Percentiles rank a stretch among this genome's conserved stretches.
Evolutionary conservation across 2,329 filamentous ascomycete genomes (phyloP).

Genomic region (Fusarium hainanense): DNA sequence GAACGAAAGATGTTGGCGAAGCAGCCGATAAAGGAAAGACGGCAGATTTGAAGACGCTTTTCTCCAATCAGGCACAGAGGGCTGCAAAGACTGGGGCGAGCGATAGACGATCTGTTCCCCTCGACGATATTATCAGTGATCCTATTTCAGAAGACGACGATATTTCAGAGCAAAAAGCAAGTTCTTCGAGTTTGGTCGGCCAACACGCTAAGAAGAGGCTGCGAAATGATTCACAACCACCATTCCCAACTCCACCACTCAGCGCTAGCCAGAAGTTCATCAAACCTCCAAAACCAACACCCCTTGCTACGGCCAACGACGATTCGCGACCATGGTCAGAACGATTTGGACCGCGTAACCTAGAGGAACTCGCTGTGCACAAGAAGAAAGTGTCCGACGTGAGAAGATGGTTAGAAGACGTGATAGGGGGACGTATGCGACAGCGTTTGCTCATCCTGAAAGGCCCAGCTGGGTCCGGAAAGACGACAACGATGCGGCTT

Average conservation of each 20-base stretch:
- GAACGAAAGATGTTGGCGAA: slow-evolving; percentile 54
- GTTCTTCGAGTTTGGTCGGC: slow-evolving; percentile 65
- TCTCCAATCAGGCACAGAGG: slow-evolving; percentile 69
- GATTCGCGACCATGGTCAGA: slow-evolving; percentile 88
- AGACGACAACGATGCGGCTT: slow-evolving; percentile 86
- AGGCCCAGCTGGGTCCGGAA: slow-evolving; percentile 90
- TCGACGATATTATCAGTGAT: slow-evolving; percentile 65
- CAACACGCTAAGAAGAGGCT: slow-evolving; percentile 66
- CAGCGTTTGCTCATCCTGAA: slow-evolving; percentile 87
- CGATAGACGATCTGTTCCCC: slow-evolving; percentile 45
- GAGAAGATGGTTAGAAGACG: slow-evolving; percentile 81
- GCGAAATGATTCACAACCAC: slow-evolving; percentile 50
- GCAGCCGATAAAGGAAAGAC: slow-evolving; percentile 63
- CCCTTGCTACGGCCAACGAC: slow-evolving; percentile 52
- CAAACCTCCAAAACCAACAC: slow-evolving; percentile 53
- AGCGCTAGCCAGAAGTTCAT: slow-evolving; percentile 64
- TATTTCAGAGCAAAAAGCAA: slow-evolving; percentile 62
- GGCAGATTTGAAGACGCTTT: slow-evolving; percentile 68
- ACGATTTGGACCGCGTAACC: slow-evolving; percentile 76
- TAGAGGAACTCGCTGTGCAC: slow-evolving; percentile 92
- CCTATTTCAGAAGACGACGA: slow-evolving; percentile 72
- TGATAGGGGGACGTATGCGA: slow-evolving; percentile 71
- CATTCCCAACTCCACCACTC: slow-evolving; percentile 39
- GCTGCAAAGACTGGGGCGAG: slow-evolving; percentile 51
- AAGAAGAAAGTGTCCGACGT: slow-evolving; percentile 94